Evolutionary conservation across 108 stramenopile species (phyloP).

Genomic region (Cyclostephanos tholiformis): DNA sequence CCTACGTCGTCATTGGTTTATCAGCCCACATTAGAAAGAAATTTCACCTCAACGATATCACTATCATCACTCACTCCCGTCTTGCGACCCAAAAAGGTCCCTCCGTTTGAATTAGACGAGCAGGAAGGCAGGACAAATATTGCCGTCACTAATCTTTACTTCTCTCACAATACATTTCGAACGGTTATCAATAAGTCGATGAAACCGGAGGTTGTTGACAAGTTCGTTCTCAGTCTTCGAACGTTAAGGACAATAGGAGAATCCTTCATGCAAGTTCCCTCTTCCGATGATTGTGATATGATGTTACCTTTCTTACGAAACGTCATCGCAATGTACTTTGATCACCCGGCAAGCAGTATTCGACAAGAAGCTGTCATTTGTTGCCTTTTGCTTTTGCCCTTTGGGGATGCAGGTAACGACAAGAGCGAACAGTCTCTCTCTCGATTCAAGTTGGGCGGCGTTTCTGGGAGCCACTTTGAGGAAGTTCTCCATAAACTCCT

Average conservation of each 20-base stretch:
- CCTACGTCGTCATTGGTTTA: conserved; percentile 4
- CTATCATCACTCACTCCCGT: conserved; percentile 36
- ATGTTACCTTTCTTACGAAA: conserved; percentile 88
- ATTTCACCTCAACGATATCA: conserved; percentile 31
- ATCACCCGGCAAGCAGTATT: conserved; percentile 76
- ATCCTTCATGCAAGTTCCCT: conserved; percentile 56
- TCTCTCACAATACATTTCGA: neutral
- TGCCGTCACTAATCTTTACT: neutral
- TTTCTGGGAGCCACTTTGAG: conserved; percentile 77
- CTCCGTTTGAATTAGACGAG: conserved; percentile 10
- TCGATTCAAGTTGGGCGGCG: conserved; percentile 52
- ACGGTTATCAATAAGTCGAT: conserved; percentile 57
- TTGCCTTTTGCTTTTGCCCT: conserved; percentile 79
- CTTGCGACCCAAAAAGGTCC: conserved; percentile 25
- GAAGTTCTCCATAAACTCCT: conserved; percentile 81
- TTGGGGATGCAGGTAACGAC: conserved; percentile 8
- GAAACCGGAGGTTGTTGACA: conserved; percentile 55
- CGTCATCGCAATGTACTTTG: conserved; percentile 74
- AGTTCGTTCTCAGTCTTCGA: conserved; percentile 78
- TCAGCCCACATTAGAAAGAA: conserved; percentile 19
- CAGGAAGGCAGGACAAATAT: conserved; percentile 6
- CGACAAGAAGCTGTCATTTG: conserved; percentile 82
- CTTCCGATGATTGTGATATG: conserved; percentile 61
- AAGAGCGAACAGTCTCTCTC: conserved; percentile 22
- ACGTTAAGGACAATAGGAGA: conserved; percentile 89